Evolutionary conservation across 2,329 filamentous ascomycete genomes (phyloP), one percentile per base, ranked within the genome.

Genomic region (Penicillium hordei): DNA sequence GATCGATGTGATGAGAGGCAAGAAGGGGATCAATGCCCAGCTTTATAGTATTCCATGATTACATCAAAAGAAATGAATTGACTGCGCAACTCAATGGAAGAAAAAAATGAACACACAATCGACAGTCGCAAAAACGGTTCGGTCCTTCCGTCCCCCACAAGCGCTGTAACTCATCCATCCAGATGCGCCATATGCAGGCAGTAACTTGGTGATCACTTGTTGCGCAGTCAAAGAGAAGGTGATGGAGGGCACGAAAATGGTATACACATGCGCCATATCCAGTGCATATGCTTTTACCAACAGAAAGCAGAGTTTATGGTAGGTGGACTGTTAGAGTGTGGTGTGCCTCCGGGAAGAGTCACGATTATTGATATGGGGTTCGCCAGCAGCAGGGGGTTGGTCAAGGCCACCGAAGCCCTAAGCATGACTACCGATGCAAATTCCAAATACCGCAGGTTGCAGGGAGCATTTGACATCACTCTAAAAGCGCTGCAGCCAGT

Each of bases 311-410:
- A 49, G 63, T 68, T 67, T 65, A 66, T 64, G 66, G 65, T 62
- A 66, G 64, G 68, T 65, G 69, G 65, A 67, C 69, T 65, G 67
- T 66, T 54, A 60, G 51, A 60, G 60, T 58, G 60, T 59, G 57
- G 59, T 55, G 60, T 55, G 54, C 46, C 57, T 56, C 53, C 58
- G 51, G 51, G 52, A 51, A 48, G 53, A 34, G 29, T 27, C 27
- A 33, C 21, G 29, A 21, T 45, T 36, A 36, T 19, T 36, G 21
- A 36, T 27, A 36, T 52, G 39, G 43, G 49, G 51, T 57, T 50
- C 29, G 38, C 45, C 15, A 55, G 39, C 9, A 43, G 21, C 42
- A 55, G 40, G 46, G 46, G 46, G 44, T 44, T 49, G 36, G 38
- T 44, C 57, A 52, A 46, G 36, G 44, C 29, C 21, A 44, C 46